Conservation (phyloP, 495 filamentous ascomycete genomes). For the Cercophora newfieldiana region DNA sequence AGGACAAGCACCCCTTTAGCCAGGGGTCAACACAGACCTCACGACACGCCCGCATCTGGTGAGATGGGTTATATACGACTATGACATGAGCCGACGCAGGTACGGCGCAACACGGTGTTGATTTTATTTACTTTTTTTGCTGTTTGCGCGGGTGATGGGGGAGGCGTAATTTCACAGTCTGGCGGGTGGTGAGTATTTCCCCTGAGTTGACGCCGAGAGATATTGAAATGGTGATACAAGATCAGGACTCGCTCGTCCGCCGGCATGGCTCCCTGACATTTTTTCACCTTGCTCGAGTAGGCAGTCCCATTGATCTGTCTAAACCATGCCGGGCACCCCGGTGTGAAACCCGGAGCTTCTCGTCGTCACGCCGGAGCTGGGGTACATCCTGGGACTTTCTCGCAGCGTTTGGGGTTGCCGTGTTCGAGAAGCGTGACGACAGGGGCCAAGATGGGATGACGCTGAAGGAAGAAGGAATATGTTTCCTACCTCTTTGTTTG, state of each 20-base stretch:
- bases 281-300: too few relatives aligned
- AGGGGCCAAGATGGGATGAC: neutral
- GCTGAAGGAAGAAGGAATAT: neutral
- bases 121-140: neutral
- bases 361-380: neutral
- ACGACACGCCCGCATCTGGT: neutral
- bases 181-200: neutral
- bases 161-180: too few relatives aligned
- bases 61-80: neutral
- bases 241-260: too few relatives aligned
- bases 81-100: neutral
- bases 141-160: neutral
- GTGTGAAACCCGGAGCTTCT: neutral
- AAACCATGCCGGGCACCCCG: neutral
- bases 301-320: neutral
- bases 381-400: neutral
- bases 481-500: neutral
- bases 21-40: neutral
- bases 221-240: too few relatives aligned
- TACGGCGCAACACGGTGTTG: neutral
- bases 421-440: neutral
- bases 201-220: too few relatives aligned
- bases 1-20: neutral
- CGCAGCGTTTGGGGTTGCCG: neutral
- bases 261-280: too few relatives aligned